Evolutionary conservation across 192 early-diverging fungal species (phyloP).

Genomic region (Entophlyctis helioformis): DNA sequence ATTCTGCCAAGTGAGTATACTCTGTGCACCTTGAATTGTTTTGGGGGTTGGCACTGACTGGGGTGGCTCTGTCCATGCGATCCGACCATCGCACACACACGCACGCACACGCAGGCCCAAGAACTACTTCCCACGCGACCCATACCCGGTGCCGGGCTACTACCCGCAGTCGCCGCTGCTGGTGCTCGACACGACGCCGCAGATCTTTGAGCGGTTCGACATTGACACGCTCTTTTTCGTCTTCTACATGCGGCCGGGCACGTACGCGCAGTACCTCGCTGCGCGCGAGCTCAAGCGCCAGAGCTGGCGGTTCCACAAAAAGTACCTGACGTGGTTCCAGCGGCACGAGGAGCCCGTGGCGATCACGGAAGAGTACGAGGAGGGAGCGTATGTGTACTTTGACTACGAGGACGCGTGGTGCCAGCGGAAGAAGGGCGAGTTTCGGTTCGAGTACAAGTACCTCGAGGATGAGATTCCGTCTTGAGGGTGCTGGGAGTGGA

Average conservation of each 20-base stretch:
- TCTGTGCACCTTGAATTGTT: not conserved
- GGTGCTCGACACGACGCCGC: conserved; percentile 72
- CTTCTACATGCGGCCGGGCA: conserved; percentile 95
- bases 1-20: conserved; percentile 62
- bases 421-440: conserved; percentile 92
- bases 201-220: conserved; percentile 82
- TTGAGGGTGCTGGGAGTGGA: too few relatives aligned
- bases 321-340: conserved; percentile 98
- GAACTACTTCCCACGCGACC: conserved; percentile 59
- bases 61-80: too few relatives aligned
- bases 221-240: conserved; percentile 94
- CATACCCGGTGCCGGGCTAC: conserved; percentile 76
- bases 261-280: conserved; percentile 93
- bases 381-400: conserved; percentile 97
- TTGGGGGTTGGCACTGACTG: not conserved
- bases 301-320: conserved; percentile 97
- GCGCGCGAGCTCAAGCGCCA: conserved; percentile 92
- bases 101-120: conserved; percentile 35
- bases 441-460: conserved; percentile 24
- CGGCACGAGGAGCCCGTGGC: conserved; percentile 90
- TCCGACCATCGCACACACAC: too few relatives aligned
- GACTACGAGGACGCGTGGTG: conserved; percentile 97
- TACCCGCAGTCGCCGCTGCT: conserved; percentile 76
- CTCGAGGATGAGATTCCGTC: too few relatives aligned
- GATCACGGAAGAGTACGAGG: conserved; percentile 94